Conservation (phyloP, 345 rosid genomes). For the Rhizophora apiculata region DNA sequence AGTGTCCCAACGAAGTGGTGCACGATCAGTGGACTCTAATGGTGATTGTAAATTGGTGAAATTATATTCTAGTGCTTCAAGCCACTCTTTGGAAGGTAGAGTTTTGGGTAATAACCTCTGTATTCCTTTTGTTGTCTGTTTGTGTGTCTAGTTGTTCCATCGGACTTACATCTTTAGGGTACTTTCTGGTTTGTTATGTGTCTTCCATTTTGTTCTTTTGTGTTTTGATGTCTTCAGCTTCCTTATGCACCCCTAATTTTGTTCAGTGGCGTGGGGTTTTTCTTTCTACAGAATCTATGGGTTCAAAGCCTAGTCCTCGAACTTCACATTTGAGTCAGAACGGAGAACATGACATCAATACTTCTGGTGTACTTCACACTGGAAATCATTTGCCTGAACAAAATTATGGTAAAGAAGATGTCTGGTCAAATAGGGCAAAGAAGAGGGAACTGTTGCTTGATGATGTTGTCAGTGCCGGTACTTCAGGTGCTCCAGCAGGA, state of each 20-base stretch:
- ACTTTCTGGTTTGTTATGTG: conserved; percentile 4
- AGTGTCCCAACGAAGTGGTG: conserved; percentile 33
- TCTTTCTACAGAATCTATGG: conserved; percentile 56
- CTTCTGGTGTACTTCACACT: conserved; percentile 46
- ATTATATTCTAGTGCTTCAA: conserved; percentile 21
- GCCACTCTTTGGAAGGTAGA: conserved; percentile 33
- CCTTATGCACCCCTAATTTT: neutral
- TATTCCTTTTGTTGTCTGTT: neutral
- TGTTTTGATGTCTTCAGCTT: neutral
- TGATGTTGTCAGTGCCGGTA: conserved; percentile 55
- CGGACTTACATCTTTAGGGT: neutral
- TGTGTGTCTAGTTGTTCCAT: neutral
- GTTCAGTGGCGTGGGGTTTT: neutral
- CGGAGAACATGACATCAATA: conserved; percentile 45
- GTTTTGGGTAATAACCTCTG: conserved; percentile 37
- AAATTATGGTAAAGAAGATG: conserved; percentile 50
- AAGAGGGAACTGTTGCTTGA: conserved; percentile 78
- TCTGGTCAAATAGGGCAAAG: conserved; percentile 74
- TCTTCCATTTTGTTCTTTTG: neutral
- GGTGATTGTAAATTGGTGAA: conserved; percentile 48
- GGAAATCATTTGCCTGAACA: conserved; percentile 45
- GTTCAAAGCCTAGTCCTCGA: conserved; percentile 49
- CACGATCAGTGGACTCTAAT: conserved; percentile 36
- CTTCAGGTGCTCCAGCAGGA: conserved; percentile 38
- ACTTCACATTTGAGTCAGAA: conserved; percentile 43